Conservation (phyloP, 2,329 filamentous ascomycete genomes). For the Exophiala aquamarina region DNA sequence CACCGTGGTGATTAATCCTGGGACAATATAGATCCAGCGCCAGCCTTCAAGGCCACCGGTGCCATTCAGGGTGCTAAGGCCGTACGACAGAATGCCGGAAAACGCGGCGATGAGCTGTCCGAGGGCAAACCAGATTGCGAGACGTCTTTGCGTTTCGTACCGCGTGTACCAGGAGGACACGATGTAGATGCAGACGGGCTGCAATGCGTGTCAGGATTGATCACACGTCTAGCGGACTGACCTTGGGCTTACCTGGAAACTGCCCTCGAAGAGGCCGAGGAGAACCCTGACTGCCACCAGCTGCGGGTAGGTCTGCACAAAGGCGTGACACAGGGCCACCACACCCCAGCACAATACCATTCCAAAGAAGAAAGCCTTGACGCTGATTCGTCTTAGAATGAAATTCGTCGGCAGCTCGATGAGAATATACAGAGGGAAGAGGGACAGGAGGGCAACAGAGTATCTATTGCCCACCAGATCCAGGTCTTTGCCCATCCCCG, state of each 20-base stretch:
- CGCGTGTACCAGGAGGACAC: constrained; percentile 22
- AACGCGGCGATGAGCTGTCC: constrained; percentile 6
- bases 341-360: constrained; percentile 41
- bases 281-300: constrained; percentile 36
- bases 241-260: constrained; percentile 4
- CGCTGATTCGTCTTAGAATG: constrained; percentile 63
- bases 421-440: constrained; percentile 70
- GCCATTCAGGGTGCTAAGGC: constrained; percentile 17
- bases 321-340: constrained; percentile 36
- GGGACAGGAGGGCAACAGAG: constrained; percentile 63
- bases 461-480: constrained; percentile 33
- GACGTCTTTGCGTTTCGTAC: constrained; percentile 21
- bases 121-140: constrained; percentile 36
- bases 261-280: constrained; percentile 62
- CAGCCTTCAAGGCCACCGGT: constrained; percentile 32
- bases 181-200: constrained; percentile 18
- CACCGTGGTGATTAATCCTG: constrained; percentile 39
- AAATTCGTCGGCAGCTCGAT: constrained; percentile 71
- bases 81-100: constrained; percentile 21
- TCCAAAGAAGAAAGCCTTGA: constrained; percentile 28
- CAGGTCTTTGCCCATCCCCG: constrained; percentile 47
- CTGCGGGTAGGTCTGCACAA: constrained; percentile 26
- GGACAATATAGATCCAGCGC: constrained; percentile 51
- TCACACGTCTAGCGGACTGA: not conserved
- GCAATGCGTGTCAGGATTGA: not conserved